Percentiles rank a stretch among this genome's conserved stretches.
Evolutionary conservation across 1,284 basidiomycete species (phyloP).

Genomic region (Boletus semigastroideus): DNA sequence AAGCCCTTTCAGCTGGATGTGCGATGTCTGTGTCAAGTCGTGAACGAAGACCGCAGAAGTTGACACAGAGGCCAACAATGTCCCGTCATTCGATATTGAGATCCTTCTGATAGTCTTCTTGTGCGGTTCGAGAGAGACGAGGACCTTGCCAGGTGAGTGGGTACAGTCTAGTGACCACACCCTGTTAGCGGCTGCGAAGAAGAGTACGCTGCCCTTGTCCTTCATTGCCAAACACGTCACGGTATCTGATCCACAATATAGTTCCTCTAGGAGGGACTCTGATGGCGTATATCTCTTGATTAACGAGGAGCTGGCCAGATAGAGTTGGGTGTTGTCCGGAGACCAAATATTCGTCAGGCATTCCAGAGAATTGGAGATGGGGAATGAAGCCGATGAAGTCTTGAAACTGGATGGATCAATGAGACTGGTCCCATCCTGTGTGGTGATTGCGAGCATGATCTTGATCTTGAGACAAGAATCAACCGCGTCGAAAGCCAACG

Average conservation of each 20-base stretch:
- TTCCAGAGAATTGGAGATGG: conserved; percentile 39
- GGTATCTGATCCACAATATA: conserved; percentile 36
- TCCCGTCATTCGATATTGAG: conserved; percentile 57
- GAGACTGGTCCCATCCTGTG: conserved; percentile 44
- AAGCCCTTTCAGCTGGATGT: conserved; percentile 53
- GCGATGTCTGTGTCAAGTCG: conserved; percentile 48
- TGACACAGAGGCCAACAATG: conserved; percentile 57
- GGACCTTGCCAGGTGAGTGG: conserved; percentile 45
- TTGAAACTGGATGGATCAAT: conserved; percentile 49
- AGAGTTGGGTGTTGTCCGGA: conserved; percentile 51
- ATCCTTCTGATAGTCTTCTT: conserved; percentile 50
- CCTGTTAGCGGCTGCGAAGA: conserved; percentile 48
- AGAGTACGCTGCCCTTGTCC: conserved; percentile 43
- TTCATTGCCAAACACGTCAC: conserved; percentile 46
- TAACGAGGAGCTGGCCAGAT: conserved; percentile 44
- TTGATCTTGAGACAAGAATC: background rate
- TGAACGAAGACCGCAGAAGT: conserved; percentile 54
- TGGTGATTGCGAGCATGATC: conserved; percentile 49
- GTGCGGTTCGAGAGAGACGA: conserved; percentile 63
- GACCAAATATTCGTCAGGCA: conserved; percentile 54
- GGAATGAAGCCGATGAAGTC: conserved; percentile 40
- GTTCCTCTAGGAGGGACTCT: conserved; percentile 41
- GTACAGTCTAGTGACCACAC: conserved; percentile 63
- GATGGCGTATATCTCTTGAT: conserved; percentile 55
- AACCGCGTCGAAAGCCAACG: conserved; percentile 17